Evolutionary conservation across 768 basidiomycete species (phyloP), one percentile per base, ranked within the genome.

Genomic region (Psilocybe subaeruginosa): DNA sequence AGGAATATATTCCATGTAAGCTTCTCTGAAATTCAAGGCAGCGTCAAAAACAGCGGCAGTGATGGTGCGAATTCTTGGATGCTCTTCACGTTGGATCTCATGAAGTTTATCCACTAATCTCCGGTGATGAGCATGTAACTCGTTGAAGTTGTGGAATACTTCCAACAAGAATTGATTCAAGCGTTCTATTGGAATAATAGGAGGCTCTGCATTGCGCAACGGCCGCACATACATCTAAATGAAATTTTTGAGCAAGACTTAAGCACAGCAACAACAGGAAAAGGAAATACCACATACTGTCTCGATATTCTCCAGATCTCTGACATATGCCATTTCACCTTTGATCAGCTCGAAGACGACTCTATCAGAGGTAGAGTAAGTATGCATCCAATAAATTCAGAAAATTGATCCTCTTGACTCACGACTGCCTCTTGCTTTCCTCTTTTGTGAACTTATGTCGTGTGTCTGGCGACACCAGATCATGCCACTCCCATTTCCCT

Each of bases 291-390:
- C n/a, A 74, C 86, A 30, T 65, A 95, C 94, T 54, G 78, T 80
- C 60, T 93, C 90, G 54, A 97, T 90, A 56, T 89, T 93, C 73
- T 95, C 92, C 53, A 98, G 76, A 77, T 97, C 96, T 63, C 88
- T 91, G n/a, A 97, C 95, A 72, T 97, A 97, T 27, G 87, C 85
- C 95, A 98, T 98, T 76, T 98, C 95, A 61, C 91, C 91, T 71
- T 97, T 92, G 74, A 98, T 97, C 59, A 97, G 76, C 76, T 98
- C 95, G 69, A 97, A 98, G 50, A 97, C 95, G 65, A 92, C 87
- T 52, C 93, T 95, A 66, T 37, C 47, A 60, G 41, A 19, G 2
- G 51, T 35, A 16, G 52, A 54, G 59, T 54, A 41, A 48, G 54
- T 33, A 39, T 55, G 58, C 16, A 17, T 49, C 11, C 9, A 9